Percentiles rank a stretch among this genome's conserved stretches.
Evolutionary conservation across 495 filamentous ascomycete genomes (phyloP).

Genomic region (Hypoxylon lenormandii): DNA sequence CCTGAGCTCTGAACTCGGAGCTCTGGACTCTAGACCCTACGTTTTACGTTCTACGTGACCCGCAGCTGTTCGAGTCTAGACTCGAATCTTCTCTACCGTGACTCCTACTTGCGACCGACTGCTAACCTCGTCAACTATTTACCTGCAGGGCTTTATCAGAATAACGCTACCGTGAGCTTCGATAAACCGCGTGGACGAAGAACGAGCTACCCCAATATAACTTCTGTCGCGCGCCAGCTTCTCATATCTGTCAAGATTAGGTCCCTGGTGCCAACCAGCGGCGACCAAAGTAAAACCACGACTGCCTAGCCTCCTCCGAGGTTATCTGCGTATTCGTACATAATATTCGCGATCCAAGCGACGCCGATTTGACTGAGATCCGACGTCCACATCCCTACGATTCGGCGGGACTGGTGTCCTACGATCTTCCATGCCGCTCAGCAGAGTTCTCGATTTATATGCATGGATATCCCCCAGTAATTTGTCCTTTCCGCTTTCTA

Average conservation of each 20-base stretch:
- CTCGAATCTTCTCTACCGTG: not conserved
- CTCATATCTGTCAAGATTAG: too few species aligned
- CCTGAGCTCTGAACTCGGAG: too few species aligned
- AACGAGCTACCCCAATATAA: too few species aligned
- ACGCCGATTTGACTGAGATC: too few species aligned
- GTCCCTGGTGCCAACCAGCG: too few species aligned
- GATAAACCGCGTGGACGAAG: not conserved
- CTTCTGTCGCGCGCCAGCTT: too few species aligned
- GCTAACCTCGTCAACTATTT: not conserved
- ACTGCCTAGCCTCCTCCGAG: too few species aligned
- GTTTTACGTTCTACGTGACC: not conserved
- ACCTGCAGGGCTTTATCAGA: not conserved
- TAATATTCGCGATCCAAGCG: too few species aligned
- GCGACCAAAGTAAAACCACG: too few species aligned
- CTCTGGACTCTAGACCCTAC: too few species aligned
- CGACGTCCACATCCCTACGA: too few species aligned
- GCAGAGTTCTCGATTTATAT: constrained; percentile 34
- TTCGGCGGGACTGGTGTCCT: not conserved
- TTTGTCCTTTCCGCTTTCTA: constrained; percentile 17
- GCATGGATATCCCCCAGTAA: constrained; percentile 39
- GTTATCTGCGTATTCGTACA: too few species aligned
- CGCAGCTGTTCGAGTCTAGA: not conserved
- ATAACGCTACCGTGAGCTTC: not conserved
- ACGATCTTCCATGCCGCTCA: constrained; percentile 33
- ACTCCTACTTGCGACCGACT: not conserved